Base-by-base conservation (phyloP, 2,329 filamentous ascomycete species). In the Periconia macrospinosa region DNA sequence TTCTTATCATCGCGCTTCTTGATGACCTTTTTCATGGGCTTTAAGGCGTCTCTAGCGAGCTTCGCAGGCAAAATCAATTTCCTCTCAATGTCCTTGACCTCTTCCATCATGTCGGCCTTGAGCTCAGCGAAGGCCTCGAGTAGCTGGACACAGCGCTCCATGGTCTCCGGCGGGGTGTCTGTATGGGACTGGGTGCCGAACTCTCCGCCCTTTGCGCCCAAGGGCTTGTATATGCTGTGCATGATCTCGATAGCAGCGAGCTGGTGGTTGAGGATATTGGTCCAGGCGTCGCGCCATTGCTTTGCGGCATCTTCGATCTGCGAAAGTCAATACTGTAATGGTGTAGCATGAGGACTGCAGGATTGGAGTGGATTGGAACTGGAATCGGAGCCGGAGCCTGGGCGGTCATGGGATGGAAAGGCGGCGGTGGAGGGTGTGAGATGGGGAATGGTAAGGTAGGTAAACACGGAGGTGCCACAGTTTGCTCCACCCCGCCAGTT, bases 1-100 rank as follows among this genome's bases (percentile, higher is more conserved):
- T 91, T 87, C 75, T 86, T 90, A 65, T 92, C 89, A 68, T 94
- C 90, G 45, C 91, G 81, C 73, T 91, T 92, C 76, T 93, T 94
- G 67, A 95, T 90, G 1, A 86, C 87, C 76, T 92, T 94, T 66
- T 89, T 87, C 69, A 94, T 80, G 2, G 88, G 86, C 59, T 86
- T 84, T 55, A 93, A 80, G 50, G 78, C 83, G 49, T 87, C 84
- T 64, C 85, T 88, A 8, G 88, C 88, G 49, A 88, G 83, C 53
- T 83, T 84, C 3, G 87, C 88, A 0, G 90, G 89, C 53, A 80
- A 80, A 49, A 92, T 83, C 58, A 94, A 82, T 60, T 85, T 84
- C 10, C 79, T 75, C 59, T 93, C 89, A 59, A 95, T 89, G 62
- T 85, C 81, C 52, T 77, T 79, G 52, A 94, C 79, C 67, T 94